Evolutionary conservation across 1,284 basidiomycete species (phyloP).

Genomic region (Athelia sp.): DNA sequence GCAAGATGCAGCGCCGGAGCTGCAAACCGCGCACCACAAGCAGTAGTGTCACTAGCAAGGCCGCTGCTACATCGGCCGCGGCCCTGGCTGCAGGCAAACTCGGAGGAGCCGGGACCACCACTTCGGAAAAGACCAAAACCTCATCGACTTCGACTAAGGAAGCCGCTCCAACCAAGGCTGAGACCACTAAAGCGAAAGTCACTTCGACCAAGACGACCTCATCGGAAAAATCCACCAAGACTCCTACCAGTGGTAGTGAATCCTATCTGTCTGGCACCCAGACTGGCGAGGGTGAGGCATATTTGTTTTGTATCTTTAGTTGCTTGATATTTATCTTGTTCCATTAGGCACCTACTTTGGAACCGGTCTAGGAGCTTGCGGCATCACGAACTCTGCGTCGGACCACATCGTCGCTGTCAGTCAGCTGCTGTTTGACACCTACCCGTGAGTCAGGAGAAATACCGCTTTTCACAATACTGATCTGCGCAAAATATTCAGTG

Average conservation of each 20-base stretch:
- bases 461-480: constrained; percentile 4
- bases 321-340: constrained; percentile 1
- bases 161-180: constrained; percentile 6
- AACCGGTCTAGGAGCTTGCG: constrained; percentile 68
- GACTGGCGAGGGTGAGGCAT: constrained; percentile 40
- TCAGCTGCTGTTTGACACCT: constrained; percentile 50
- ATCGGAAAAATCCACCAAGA: constrained; percentile 1
- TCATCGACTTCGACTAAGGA: constrained; percentile 6
- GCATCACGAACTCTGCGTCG: constrained; percentile 46
- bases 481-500: constrained; percentile 30
- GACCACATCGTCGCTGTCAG: constrained; percentile 65
- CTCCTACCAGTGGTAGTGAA: constrained; percentile 10
- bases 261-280: constrained; percentile 43
- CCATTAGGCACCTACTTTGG: constrained; percentile 48
- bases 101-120: background rate
- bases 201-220: constrained; percentile 12
- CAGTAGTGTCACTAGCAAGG: constrained; percentile 5
- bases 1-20: no score
- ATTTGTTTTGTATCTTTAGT: background rate
- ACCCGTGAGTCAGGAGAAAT: no score
- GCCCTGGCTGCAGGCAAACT: background rate
- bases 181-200: constrained; percentile 9
- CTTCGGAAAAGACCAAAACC: constrained; percentile 7
- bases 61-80: constrained; percentile 13
- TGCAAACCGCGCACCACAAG: background rate